Base-by-base conservation (phyloP, 2,329 filamentous ascomycete genomes). In the Mycosphaerella sp. region DNA sequence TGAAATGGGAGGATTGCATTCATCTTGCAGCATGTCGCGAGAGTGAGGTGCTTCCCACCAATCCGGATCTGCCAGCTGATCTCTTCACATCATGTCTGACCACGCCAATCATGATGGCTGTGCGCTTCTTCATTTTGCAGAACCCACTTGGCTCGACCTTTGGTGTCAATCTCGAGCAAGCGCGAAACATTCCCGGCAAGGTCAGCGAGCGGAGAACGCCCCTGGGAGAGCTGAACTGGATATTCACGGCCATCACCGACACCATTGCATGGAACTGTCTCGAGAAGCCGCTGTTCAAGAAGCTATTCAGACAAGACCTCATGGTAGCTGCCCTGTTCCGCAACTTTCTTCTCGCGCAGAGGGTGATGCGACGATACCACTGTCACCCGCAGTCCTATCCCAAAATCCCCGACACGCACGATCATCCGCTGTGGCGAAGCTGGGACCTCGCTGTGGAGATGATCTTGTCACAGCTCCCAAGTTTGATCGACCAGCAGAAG, bases 271-370 rank as follows among this genome's bases (percentile, higher is more conserved):
- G 93, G 93, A 97, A 95, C 28, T 94, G 89, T 4, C 74, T 98
- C 3, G 88, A 90, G 2, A 85, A 91, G 41, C 82, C 89, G 16
- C 74, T 96, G 9, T 98, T 98, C 72, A 90, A 95, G 70, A 95
- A 95, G 69, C 87, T 97, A 54, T 98, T 98, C 70, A 78, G 93
- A 37, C 93, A 98, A 68, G 93, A 98, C 68, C 77, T 98, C 10
- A 97, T 98, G 90, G 93, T 98, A n/a, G 93, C 93, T 10, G 93
- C 93, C 1, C 75, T 98, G 6, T 98, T 97, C 70, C 82, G 93
- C 46, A 98, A 98, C 67, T 97, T 97, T 65, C 79, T 98, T 1
- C 79, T 98, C 2, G 89, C 89, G 2, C 93, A 98, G 69, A 82
- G 93, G 58, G 86, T 98, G 62, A 97, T 98, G 93, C 84, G 87